Evolutionary conservation across 2,329 filamentous ascomycete genomes (phyloP).

Genomic region (Parascedosporium putredinis): DNA sequence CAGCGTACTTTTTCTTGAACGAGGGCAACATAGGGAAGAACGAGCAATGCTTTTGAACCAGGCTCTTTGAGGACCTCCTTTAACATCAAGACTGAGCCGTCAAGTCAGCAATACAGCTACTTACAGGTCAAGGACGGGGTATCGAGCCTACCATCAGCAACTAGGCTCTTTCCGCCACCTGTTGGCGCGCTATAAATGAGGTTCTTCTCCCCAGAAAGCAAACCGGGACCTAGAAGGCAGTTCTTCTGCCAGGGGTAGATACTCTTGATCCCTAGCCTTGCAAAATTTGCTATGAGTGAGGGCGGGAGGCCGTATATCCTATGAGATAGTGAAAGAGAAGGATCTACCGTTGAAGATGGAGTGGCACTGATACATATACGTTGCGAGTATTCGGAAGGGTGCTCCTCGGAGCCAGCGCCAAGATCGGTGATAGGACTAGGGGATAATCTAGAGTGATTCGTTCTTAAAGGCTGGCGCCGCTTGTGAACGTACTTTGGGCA

Average conservation of each 20-base stretch:
- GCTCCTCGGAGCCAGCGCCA: conserved; percentile 10
- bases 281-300: conserved; percentile 53
- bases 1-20: conserved; percentile 72
- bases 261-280: conserved; percentile 53
- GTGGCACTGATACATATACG: conserved; percentile 40
- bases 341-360: conserved; percentile 39
- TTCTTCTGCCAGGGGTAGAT: conserved; percentile 76
- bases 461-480: not conserved
- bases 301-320: conserved; percentile 51
- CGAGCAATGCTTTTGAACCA: conserved; percentile 57
- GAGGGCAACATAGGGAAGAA: conserved; percentile 68
- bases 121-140: not conserved
- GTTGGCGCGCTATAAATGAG: conserved; percentile 74
- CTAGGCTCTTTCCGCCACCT: conserved; percentile 66
- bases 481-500: not conserved
- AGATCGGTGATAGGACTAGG: conserved; percentile 37
- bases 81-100: conserved; percentile 52
- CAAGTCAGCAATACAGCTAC: not conserved
- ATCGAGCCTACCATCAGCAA: conserved; percentile 44
- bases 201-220: conserved; percentile 55
- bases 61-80: conserved; percentile 57
- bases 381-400: conserved; percentile 46
- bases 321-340: conserved; percentile 51
- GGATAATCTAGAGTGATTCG: conserved; percentile 17
- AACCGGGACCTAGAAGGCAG: conserved; percentile 57